Evolutionary conservation across 768 basidiomycete genomes (phyloP), one percentile per base, ranked within the genome.

Genomic region (Asterophora lycoperdoides): DNA sequence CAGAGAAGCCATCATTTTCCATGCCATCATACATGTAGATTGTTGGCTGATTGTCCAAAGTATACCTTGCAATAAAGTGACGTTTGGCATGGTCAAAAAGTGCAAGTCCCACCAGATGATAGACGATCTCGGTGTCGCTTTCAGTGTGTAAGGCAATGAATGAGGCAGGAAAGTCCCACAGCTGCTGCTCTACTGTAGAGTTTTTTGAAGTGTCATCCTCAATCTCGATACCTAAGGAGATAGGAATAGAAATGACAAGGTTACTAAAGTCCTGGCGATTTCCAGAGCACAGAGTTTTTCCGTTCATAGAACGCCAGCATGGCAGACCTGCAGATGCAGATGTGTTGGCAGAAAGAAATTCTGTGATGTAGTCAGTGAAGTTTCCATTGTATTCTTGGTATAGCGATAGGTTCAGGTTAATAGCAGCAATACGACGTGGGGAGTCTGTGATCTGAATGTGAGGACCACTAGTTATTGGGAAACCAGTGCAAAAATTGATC

Each of bases 21-120:
- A 53, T 46, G 5, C 56, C 57, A 49, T 62, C 57, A 45, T 62
- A 62, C 1, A 55, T 62, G 38, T 56, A 63, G 26, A 65, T 51
- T 2, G 33, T 30, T 26, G 14, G 20, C 19, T 51, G 41, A 8
- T 49, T 18, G 7, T 59, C 29, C 13, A 20, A 46, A 5, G 32
- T 19, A 43, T 60, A 64, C 2, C 60, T 48, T 23, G 61, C 57
- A 41, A 55, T 62, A 36, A 62, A 65, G 44, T 67, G 64, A 10
- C 44, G 18, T 17, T 28, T 9, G 13, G 9, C 18, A n/a, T 19
- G n/a, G 14, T 53, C 57, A n/a, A 54, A 32, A 15, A 64, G 56
- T 0, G 39, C 61, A n/a, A 56, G 45, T 0, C 63, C 64, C 7
- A 61, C 43, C 0, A 65, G 46, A 41, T 63, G 55, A 47, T 64